Base-by-base conservation (phyloP, 2,329 filamentous ascomycete genomes). In the Colletotrichum incanum region DNA sequence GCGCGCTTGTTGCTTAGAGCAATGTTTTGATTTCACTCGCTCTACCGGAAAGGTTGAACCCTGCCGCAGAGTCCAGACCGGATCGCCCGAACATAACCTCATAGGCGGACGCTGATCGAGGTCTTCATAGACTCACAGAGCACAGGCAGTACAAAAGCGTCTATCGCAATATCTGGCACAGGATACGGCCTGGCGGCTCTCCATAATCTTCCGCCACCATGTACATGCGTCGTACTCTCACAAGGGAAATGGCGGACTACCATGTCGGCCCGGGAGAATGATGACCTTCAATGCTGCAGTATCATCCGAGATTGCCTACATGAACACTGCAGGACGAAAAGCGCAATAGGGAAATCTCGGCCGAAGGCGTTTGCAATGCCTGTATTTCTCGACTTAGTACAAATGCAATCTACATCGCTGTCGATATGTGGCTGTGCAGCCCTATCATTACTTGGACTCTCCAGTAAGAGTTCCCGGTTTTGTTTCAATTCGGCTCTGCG, bases 241-340 rank as follows among this genome's bases (percentile, higher is more conserved):
- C 55, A 26, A 39, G n/a, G 61, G 31, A 18, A 23, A 55, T 28
- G 52, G 8, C 45, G 6, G 34, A 52, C 26, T 54, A 45, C n/a
- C 47, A 37, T 34, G 45, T 59, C 34, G 31, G 50, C 47, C 23
- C 49, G 47, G 47, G 55, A 56, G 65, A 58, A 73, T 62, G 55
- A 61, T 26, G 60, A 45, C 31, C 61, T 41, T 66, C 49, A 43
- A 71, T 73, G 60, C 71, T 73, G 67, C 71, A 65, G 61, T 73
- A 54, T 62, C 67, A 65, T 66, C 69, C 70, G 74, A 73, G 65
- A 79, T 78, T 77, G 75, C 71, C 65, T 74, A 74, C 65, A 74
- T 68, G 65, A 60, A 43, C 43, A 61, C 28, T 39, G 23, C 66
- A 65, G 43, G 55, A n/a, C 31, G 20, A 43, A 47, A 28, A 50